Conservation (phyloP, 768 basidiomycete species). For the Amanita inopinata region DNA sequence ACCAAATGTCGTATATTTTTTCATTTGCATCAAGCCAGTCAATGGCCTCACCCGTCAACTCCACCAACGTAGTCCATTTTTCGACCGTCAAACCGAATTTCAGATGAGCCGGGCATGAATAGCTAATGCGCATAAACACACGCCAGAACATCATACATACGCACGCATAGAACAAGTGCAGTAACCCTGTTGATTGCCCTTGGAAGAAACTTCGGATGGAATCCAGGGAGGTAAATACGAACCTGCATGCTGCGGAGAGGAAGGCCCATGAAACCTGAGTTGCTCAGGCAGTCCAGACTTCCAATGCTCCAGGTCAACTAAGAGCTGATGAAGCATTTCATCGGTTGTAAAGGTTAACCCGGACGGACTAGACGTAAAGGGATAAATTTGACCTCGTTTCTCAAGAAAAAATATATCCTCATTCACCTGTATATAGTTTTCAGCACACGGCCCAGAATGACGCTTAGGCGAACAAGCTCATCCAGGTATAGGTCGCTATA, state of each 20-base stretch:
- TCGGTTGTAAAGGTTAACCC: slow-evolving; percentile 83
- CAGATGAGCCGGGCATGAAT: slow-evolving; percentile 81
- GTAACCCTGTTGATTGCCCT: slow-evolving; percentile 44
- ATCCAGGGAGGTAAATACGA: slow-evolving; percentile 16
- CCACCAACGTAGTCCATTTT: slow-evolving; percentile 67
- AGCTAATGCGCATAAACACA: slow-evolving; percentile 96
- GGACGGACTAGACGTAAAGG: slow-evolving; percentile 52
- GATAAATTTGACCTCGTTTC: slow-evolving; percentile 1
- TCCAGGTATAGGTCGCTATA: slow-evolving; percentile 73
- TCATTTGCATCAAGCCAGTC: slow-evolving; percentile 87
- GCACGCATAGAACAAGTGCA: slow-evolving; percentile 83
- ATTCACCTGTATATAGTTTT: slow-evolving; percentile 87
- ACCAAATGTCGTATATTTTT: slow-evolving; percentile 75
- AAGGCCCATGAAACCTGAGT: slow-evolving; percentile 67
- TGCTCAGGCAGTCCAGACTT: slow-evolving; percentile 66
- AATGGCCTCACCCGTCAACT: slow-evolving; percentile 69
- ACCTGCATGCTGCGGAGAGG: slow-evolving; percentile 62
- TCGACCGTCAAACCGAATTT: slow-evolving; percentile 78
- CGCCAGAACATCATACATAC: slow-evolving; percentile 97
- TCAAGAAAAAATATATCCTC: slow-evolving; percentile 6
- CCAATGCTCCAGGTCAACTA: slow-evolving; percentile 69
- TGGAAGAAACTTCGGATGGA: slow-evolving; percentile 7
- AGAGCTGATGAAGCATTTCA: slow-evolving; percentile 55
- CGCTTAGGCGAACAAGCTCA: slow-evolving; percentile 85
- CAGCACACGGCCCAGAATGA: slow-evolving; percentile 83